Evolutionary conservation across 2,329 filamentous ascomycete species (phyloP), one percentile per base, ranked within the genome.

Genomic region (Trichoderma sp.): DNA sequence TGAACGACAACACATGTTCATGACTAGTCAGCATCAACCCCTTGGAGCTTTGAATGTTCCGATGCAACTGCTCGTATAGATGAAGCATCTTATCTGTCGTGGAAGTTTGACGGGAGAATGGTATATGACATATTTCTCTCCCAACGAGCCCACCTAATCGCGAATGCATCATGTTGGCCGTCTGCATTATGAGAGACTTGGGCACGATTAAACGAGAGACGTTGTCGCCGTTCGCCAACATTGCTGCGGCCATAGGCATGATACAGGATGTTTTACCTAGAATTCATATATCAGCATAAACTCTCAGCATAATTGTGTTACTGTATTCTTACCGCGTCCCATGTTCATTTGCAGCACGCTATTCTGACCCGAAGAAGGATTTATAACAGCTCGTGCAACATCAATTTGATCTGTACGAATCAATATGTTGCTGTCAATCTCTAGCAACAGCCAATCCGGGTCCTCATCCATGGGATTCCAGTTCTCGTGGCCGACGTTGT

Each of bases 311-410:
- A 8, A 6, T 6, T 36, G 18, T 21, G 4, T 0, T 18, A 8
- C 9, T 4, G 58, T 58, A 47, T 9, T 47, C 43, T 76, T 77
- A 81, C 86, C 86, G 80, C 90, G 85, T 0, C 90, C 90, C 90
- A 92, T 92, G 73, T 91, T 89, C 79, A 92, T 85, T 73, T 92
- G 90, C 1, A 91, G 74, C 0, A 92, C 88, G 0, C 89, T 89
- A 72, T 91, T 92, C 0, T 79, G 74, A 0, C 81, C 80, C 0
- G 86, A 88, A 0, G 75, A 70, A 0, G 90, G 90, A 0, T 80
- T 80, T 1, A 90, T 89, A 21, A 88, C 93, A 0, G 88, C 87
- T 2, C 81, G 74, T 0, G 91, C 90, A 7, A 93, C 90, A 5
- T 89, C 83, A 0, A 91, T 83, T 74, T 93, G 91, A 3, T 87